phyloP scores from a whole-genome alignment of 2,329 filamentous ascomycete genomes.

The Trichophyton benhamiae region DNA sequence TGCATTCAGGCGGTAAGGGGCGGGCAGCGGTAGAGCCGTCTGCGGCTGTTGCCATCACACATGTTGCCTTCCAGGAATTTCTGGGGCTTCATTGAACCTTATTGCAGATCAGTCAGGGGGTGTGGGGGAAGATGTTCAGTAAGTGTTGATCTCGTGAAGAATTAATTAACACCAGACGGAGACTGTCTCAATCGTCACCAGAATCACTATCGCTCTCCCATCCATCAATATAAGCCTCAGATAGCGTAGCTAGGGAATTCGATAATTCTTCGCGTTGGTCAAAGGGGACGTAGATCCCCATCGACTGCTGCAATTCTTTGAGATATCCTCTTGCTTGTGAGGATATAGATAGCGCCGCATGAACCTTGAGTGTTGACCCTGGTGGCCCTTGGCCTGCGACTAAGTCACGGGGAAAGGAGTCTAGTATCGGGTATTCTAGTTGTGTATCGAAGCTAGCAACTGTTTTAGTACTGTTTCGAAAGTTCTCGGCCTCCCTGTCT shows the following conservation, averaged over 20 bases:
- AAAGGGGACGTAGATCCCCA: constrained; percentile 49
- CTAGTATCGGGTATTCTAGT: constrained; percentile 61
- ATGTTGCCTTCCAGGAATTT: not conserved
- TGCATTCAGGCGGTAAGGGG: not conserved
- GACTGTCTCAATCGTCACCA: constrained; percentile 28
- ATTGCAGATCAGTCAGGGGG: not conserved
- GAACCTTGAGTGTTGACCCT: constrained; percentile 35
- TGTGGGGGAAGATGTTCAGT: not conserved
- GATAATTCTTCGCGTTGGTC: constrained; percentile 76
- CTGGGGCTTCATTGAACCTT: not conserved
- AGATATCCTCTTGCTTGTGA: constrained; percentile 59
- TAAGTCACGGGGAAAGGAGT: constrained; percentile 68
- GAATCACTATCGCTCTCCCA: constrained; percentile 58
- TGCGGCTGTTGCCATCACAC: not conserved
- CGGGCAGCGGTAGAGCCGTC: not conserved
- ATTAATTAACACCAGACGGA: constrained; percentile 5
- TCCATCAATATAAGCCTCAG: constrained; percentile 78
- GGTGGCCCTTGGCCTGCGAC: constrained; percentile 39
- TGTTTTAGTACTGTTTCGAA: not conserved
- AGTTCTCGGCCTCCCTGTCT: not conserved
- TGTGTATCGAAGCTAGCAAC: constrained; percentile 24
- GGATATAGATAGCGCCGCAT: constrained; percentile 57
- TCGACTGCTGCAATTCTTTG: constrained; percentile 51
- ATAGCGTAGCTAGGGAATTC: constrained; percentile 68
- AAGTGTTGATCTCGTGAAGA: not conserved